phyloP scores from a whole-genome alignment of 2,329 filamentous ascomycete genomes.

The Ophiostoma himal-ulmi region DNA sequence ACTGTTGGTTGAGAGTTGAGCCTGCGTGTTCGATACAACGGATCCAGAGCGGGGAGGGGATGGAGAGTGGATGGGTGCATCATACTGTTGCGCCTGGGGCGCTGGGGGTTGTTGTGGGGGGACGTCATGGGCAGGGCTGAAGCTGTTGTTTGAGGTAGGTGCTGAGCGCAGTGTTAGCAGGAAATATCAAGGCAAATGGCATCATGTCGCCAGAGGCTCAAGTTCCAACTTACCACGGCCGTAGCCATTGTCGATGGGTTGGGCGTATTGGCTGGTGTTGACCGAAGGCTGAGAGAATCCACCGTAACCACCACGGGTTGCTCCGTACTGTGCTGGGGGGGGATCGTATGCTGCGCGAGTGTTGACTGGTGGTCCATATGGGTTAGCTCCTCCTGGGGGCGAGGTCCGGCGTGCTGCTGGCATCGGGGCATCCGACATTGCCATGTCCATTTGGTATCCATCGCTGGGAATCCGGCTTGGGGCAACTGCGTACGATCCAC shows the following conservation, averaged over 20 bases:
- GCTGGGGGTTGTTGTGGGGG: conserved; percentile 13
- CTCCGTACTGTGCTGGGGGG: background rate
- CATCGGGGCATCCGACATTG: conserved; percentile 23
- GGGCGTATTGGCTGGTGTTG: conserved; percentile 21
- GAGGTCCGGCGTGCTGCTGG: conserved; percentile 20
- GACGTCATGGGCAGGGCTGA: conserved; percentile 38
- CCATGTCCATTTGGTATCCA: conserved; percentile 23
- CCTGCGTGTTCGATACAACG: conserved; percentile 19
- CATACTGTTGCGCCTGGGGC: conserved; percentile 43
- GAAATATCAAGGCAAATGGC: background rate
- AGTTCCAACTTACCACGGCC: conserved; percentile 25
- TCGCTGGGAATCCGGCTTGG: conserved; percentile 17
- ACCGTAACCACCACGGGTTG: conserved; percentile 48
- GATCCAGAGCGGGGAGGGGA: conserved; percentile 23
- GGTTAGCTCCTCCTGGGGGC: conserved; percentile 15
- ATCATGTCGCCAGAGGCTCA: conserved; percentile 35
- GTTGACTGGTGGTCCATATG: conserved; percentile 19
- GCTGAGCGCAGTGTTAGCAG: conserved; percentile 36
- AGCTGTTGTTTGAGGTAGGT: conserved; percentile 36
- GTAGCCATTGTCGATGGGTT: conserved; percentile 24
- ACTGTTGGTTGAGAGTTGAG: conserved; percentile 26
- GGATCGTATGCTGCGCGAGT: conserved; percentile 15
- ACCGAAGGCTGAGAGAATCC: conserved; percentile 42
- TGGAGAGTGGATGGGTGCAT: conserved; percentile 28
- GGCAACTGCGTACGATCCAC: conserved; percentile 22